Conservation (phyloP, 768 basidiomycete species). For the Mycena galericulata region DNA sequence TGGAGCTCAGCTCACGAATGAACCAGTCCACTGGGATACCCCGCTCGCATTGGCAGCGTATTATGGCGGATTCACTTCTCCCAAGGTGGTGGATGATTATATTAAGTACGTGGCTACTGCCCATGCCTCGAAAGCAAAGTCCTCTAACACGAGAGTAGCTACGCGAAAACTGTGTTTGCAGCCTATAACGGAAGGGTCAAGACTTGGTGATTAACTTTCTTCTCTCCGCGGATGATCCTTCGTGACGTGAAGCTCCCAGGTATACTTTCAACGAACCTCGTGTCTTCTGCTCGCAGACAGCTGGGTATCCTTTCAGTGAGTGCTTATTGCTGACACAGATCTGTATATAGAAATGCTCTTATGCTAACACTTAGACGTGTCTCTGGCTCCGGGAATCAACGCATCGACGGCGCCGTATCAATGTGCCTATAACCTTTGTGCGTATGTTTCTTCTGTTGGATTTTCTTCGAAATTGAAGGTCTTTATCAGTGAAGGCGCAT, state of each 20-base stretch:
- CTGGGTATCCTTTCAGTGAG: conserved; percentile 57
- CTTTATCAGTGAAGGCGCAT: conserved; percentile 56
- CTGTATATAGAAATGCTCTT: neutral
- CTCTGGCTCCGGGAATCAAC: conserved; percentile 57
- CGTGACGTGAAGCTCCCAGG: conserved; percentile 38
- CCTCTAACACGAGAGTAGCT: conserved; percentile 41
- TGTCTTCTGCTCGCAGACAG: conserved; percentile 54
- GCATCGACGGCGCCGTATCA: conserved; percentile 57
- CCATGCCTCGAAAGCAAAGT: neutral
- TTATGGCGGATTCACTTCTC: conserved; percentile 62
- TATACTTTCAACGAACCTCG: conserved; percentile 67
- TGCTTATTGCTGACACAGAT: neutral
- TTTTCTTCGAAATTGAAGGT: neutral
- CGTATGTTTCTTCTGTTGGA: conserved; percentile 27
- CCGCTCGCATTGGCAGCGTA: conserved; percentile 60
- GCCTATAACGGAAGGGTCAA: conserved; percentile 62
- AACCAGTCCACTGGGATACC: conserved; percentile 61
- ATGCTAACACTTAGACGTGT: conserved; percentile 51
- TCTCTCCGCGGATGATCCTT: neutral
- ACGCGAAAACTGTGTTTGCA: conserved; percentile 62
- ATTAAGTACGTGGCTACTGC: conserved; percentile 50
- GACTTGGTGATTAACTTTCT: conserved; percentile 50
- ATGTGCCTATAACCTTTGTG: conserved; percentile 58
- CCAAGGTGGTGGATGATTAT: conserved; percentile 60
- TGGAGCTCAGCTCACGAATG: neutral